Evolutionary conservation across 139 green algal genomes (phyloP), one percentile per base, ranked within the genome.

Genomic region (Marvania coccoides): DNA sequence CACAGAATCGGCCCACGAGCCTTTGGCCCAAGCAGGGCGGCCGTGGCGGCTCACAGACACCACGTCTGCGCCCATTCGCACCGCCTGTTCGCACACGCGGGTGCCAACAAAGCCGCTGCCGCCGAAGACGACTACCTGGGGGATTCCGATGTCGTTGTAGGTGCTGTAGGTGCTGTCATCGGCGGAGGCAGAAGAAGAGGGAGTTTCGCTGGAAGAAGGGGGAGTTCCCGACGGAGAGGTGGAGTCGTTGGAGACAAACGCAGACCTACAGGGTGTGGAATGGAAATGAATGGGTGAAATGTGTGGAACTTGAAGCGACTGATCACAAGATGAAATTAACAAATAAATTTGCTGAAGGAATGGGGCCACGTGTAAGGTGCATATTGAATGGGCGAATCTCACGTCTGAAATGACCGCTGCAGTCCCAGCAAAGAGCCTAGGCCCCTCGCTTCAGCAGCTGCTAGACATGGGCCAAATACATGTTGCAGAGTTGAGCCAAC

Each of bases 61-160:
- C 6, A 97, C 88, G 6, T 73, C 47, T 13, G 90, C 58, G 1
- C 90, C 91, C 2, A 71, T 79, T 5, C 72, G 71, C 0, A 92
- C 46, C 0, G 81, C 91, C 33, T 87, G 78, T 47, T 91, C 54
- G 65, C 84, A 90, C 13, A 97, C 78, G 14, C 81, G 66, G 58
- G 67, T 88, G 53, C 91, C 91, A 15, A 97, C 90, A 69, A 91
- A 97, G 53, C 91, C 90, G 35, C 80, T 86, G 37, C 90, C 91
- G 23, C 91, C 91, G 77, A 97, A 94, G 10, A 97, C 87, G 5
- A 97, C 59, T 14, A 95, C 56, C 57, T 69, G 47, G 1, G 78
- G 69, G 46, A 51, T 51, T 19, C 19, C 19, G 42, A 19, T 28
- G 42, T 19, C 19, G 19, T 28, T 28, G 42, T 51, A 19, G 42